phyloP scores from a whole-genome alignment of 495 filamentous ascomycete species.

The Talaromyces thailandensis region DNA sequence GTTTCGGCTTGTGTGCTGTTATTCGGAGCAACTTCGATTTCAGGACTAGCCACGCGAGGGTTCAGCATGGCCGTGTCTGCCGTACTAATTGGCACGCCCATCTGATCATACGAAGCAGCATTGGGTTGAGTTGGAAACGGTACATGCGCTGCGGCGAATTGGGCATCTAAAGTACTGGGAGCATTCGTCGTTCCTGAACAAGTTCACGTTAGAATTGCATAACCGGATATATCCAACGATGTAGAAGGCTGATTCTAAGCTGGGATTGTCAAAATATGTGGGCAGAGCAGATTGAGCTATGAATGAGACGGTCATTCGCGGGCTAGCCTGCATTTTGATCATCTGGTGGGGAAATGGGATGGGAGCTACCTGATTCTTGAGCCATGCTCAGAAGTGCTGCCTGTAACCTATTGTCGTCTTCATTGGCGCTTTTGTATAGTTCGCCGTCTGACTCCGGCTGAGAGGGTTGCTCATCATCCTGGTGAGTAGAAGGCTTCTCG shows the following conservation, averaged over 20 bases:
- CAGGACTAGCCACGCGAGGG: background rate
- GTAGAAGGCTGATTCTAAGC: constrained; percentile 10
- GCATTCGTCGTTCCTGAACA: background rate
- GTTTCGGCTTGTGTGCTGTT: constrained; percentile 13
- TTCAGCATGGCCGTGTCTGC: background rate
- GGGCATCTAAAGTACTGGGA: background rate
- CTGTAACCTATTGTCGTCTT: constrained; percentile 4
- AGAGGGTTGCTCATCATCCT: constrained; percentile 5
- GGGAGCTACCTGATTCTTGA: constrained; percentile 16
- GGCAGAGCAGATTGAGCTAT: constrained; percentile 13
- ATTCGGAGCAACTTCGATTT: constrained; percentile 1
- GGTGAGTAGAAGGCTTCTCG: constrained; percentile 18
- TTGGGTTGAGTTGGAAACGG: background rate
- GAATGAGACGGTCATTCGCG: background rate
- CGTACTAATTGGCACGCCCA: background rate
- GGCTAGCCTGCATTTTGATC: background rate
- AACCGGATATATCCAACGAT: constrained; percentile 2
- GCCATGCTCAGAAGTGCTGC: background rate
- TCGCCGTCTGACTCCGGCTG: background rate
- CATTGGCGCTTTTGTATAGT: constrained; percentile 8
- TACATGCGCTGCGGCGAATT: background rate
- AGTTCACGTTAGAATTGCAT: constrained; percentile 7
- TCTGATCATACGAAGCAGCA: background rate
- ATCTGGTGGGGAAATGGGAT: background rate
- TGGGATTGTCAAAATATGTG: background rate